phyloP scores from a whole-genome alignment of 73 alveolate species.

The Paramecium biaurelia region DNA sequence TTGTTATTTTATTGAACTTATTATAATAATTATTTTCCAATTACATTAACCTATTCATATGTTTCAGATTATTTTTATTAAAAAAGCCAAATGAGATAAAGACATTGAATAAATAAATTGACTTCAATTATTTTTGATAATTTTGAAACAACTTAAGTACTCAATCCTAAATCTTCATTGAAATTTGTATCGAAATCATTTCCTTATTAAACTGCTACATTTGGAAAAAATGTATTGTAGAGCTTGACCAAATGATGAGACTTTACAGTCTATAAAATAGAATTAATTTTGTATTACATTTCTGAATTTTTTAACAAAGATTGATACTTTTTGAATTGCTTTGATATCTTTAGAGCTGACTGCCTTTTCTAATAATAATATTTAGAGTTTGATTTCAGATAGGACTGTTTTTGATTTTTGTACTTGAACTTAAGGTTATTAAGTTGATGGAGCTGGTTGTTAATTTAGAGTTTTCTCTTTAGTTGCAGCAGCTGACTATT shows the following conservation, averaged over 20 bases:
- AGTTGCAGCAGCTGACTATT: not conserved
- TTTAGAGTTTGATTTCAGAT: slow-evolving; percentile 51
- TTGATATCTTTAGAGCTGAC: slow-evolving; percentile 47
- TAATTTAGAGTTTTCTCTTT: not conserved
- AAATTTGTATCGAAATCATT: slow-evolving; percentile 55
- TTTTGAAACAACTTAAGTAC: not conserved
- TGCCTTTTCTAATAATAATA: slow-evolving; percentile 51
- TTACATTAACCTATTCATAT: not conserved
- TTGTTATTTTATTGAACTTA: not conserved
- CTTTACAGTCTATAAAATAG: slow-evolving; percentile 13
- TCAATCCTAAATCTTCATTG: slow-evolving; percentile 50
- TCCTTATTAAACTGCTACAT: slow-evolving; percentile 22
- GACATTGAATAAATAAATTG: slow-evolving; percentile 18
- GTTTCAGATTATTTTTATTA: not conserved
- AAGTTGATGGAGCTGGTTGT: not conserved
- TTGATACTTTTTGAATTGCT: slow-evolving; percentile 44
- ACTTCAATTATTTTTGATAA: slow-evolving; percentile 30
- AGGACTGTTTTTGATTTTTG: not conserved
- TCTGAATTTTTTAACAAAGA: slow-evolving; percentile 47
- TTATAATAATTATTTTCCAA: not conserved
- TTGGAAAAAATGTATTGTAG: slow-evolving; percentile 38
- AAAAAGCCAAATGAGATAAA: slow-evolving; percentile 19
- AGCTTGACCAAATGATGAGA: slow-evolving; percentile 56
- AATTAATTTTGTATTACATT: not conserved
- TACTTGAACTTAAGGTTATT: not conserved